These are phyloP conservation scores for Termitomyces sp. DNA, from an alignment of 768 basidiomycete genomes.

Conservation along the genomic window DNA sequence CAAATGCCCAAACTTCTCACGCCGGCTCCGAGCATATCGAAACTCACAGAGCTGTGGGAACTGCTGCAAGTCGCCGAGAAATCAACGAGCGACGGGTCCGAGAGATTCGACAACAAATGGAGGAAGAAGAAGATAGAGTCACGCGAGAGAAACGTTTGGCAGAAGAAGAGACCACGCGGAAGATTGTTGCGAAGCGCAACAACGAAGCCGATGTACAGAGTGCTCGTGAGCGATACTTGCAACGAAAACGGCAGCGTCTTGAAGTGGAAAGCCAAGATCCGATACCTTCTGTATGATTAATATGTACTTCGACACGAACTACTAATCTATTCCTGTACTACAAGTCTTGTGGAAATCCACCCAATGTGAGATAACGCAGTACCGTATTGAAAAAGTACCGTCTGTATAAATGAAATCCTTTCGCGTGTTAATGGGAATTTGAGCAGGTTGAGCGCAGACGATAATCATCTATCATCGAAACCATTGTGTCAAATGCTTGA, in stretches of 20 bases:
- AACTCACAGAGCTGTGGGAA: conserved; percentile 75
- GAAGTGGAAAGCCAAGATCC: conserved; percentile 32
- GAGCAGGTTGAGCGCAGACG: conserved; percentile 18
- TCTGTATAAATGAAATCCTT: background rate
- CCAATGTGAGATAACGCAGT: background rate
- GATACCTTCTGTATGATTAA: conserved; percentile 11
- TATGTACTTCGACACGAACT: background rate
- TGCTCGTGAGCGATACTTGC: conserved; percentile 69
- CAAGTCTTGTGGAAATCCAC: conserved; percentile 1
- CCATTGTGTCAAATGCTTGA: conserved; percentile 44
- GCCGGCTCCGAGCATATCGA: conserved; percentile 28
- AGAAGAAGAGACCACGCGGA: conserved; percentile 61
- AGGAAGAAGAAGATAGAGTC: conserved; percentile 62
- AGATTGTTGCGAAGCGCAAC: conserved; percentile 70
- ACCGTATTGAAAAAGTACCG: background rate
- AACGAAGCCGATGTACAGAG: conserved; percentile 66
- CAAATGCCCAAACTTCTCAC: conserved; percentile 16
- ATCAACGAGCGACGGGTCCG: conserved; percentile 78
- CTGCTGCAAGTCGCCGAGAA: conserved; percentile 73
- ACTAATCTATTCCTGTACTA: background rate
- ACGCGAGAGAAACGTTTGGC: conserved; percentile 49
- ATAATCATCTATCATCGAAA: conserved; percentile 33
- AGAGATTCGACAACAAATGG: conserved; percentile 77
- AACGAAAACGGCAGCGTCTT: conserved; percentile 73
- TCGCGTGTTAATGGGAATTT: conserved; percentile 12